Evolutionary conservation across 202 grass and related monocot species (phyloP).

Genomic region (Schoenoplectus triqueter): DNA sequence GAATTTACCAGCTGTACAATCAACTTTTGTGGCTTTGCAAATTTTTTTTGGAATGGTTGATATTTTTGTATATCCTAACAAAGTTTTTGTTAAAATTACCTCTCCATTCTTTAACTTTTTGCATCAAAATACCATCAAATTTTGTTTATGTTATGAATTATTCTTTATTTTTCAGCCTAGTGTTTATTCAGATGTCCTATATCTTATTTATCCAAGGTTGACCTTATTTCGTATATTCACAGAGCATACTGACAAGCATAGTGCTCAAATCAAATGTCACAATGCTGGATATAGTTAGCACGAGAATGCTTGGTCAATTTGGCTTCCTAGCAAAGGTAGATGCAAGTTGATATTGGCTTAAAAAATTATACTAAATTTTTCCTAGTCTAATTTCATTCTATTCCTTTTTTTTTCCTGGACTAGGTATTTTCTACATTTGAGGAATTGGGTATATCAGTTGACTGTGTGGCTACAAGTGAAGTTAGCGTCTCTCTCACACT

Average conservation of each 20-base stretch:
- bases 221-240: slow-evolving; percentile 26
- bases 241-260: slow-evolving; percentile 91
- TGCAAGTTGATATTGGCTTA: background rate
- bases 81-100: background rate
- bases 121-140: background rate
- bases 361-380: slow-evolving; percentile 6
- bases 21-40: background rate
- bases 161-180: background rate
- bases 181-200: background rate
- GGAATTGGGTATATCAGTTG: slow-evolving; percentile 94
- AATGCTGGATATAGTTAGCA: slow-evolving; percentile 97
- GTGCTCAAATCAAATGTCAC: slow-evolving; percentile 97
- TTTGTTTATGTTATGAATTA: background rate
- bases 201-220: slow-evolving; percentile 5
- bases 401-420: slow-evolving; percentile 13
- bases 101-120: background rate
- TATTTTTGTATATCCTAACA: background rate
- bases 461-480: slow-evolving; percentile 97
- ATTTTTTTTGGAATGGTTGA: background rate
- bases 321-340: slow-evolving; percentile 94
- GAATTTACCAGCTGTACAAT: background rate
- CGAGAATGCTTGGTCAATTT: slow-evolving; percentile 88
- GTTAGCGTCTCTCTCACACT: slow-evolving; percentile 91
- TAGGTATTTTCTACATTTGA: slow-evolving; percentile 99
- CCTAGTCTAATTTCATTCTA: slow-evolving; percentile 27